Base-by-base conservation (phyloP, 2,329 filamentous ascomycete species). In the Seiridium cupressi region DNA sequence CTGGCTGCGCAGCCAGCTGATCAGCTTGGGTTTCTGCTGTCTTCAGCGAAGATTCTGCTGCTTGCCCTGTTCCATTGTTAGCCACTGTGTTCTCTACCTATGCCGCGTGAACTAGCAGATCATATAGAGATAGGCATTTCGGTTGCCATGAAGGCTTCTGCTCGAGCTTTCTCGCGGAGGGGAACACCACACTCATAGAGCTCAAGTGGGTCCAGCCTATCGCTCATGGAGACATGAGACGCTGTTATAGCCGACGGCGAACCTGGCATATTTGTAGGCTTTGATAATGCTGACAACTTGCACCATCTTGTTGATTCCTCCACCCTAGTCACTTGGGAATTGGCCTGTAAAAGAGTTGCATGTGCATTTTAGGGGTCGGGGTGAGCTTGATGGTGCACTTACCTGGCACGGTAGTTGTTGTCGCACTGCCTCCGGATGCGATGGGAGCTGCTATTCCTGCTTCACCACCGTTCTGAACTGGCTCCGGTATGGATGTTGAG, bases 1-100 rank as follows among this genome's bases (percentile, higher is more conserved):
- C 69, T 47, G 68, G 61, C 54, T 68, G 59, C 8, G 56, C 47
- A 56, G 62, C 47, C 35, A 58, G 32, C 46, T 51, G 46, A 9
- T 58, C 56, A 35, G 56, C 56, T 35, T 51, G 18, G 31, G 42
- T 35, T 11, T 47, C 42, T 11, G n/a, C 9, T 10, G 42, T 34
- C 44, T 57, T 38, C 11, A 57, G 4, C 47, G 55, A 34, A 57
- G 55, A 46, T 40, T 36, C 55, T 44, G 55, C 5, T 32, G n/a
- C 40, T 9, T 13, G 8, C 31, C n/a, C 34, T 46, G 32, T 32
- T 42, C 18, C 38, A n/a, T 13, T 13, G 11, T 44, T 11, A 46
- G 53, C 35, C 11, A 26, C 42, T 11, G 26, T 10, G 18, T 11
- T 13, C 18, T 40, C 1, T 10, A 13, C 13, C n/a, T 48, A 13